Conservation (phyloP, 306 rosid genomes). For the Cicer chorassanicum region DNA sequence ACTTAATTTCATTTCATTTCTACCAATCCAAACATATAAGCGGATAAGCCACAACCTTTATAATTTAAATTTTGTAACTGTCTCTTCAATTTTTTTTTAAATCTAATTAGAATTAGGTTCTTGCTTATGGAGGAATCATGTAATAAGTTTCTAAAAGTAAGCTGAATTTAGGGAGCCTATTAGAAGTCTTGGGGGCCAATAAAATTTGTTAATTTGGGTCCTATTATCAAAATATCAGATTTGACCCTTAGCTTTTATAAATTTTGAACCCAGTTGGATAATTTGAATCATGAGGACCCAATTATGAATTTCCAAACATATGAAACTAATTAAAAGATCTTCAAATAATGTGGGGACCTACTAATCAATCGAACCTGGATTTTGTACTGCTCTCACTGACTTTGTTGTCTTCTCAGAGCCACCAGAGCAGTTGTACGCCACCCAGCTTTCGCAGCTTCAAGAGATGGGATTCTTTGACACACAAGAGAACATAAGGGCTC, state of each 20-base stretch:
- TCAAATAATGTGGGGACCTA: neutral
- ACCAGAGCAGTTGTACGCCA: constrained; percentile 83
- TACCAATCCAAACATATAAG: neutral
- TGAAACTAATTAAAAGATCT: neutral
- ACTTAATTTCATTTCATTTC: neutral
- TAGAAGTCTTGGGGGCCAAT: neutral
- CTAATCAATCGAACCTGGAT: neutral
- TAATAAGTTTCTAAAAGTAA: neutral
- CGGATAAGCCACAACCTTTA: neutral
- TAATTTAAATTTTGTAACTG: neutral
- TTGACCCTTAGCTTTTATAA: constrained; percentile 3
- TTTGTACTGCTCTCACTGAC: constrained; percentile 27
- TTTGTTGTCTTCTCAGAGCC: constrained; percentile 59
- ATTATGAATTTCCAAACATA: neutral
- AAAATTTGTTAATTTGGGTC: constrained; percentile 4
- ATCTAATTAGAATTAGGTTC: neutral
- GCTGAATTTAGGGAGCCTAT: neutral
- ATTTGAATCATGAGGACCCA: neutral
- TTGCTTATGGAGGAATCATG: neutral
- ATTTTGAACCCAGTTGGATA: neutral
- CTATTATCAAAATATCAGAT: neutral
- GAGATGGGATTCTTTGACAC: constrained; percentile 94
- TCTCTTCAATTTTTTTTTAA: neutral
- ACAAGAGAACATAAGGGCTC: constrained; percentile 86
- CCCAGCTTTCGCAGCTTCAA: constrained; percentile 86